Evolutionary conservation across 805 yeast species (phyloP), one percentile per base, ranked within the genome.

Genomic region (Candida silvicultrix): DNA sequence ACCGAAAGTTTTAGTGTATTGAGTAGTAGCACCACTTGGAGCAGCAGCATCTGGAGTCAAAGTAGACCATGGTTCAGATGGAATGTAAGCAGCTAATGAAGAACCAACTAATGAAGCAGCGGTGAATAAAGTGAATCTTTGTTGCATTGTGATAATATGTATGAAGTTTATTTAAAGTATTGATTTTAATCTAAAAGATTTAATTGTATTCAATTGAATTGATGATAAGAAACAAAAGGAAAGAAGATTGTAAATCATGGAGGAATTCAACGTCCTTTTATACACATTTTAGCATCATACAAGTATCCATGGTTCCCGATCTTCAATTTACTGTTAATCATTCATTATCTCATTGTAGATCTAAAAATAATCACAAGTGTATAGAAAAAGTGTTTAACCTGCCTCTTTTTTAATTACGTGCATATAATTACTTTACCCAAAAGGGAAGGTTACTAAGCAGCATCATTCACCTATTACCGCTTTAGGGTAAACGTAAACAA

Each of bases 21-120:
- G 62, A 40, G 73, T 62, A 29, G 63, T 45, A 50, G 69, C 75
- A 49, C 66, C 64, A 32, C 59, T 45, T 59, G 61, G 67, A 40
- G 71, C 66, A 42, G 61, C 44, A 44, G 66, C 59, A 29, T 58
- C 51, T 56, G 75, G 74, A 18, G 73, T 70, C 58, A 70, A 58
- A 50, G 74, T 69, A 40, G 68, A 50, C 74, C 74, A 70, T 50
- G 70, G 68, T 45, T 65, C 83, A 47, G 80, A 64, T 52, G 87
- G 86, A 54, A 80, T 78, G 56, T 75, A 74, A 47, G 87, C 88
- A 44, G 85, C 85, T 46, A 75, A 46, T 34, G 82, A 71, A 18
- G 73, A 48, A 23, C 77, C 65, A 47, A 74, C 72, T 42, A 80
- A 62, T 53, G 78, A 65, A 44, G 74, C 62, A 47, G 73, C 63